Evolutionary conservation across 139 green algal species (phyloP).

Genomic region (Auxenochlorella pyrenoidosa): DNA sequence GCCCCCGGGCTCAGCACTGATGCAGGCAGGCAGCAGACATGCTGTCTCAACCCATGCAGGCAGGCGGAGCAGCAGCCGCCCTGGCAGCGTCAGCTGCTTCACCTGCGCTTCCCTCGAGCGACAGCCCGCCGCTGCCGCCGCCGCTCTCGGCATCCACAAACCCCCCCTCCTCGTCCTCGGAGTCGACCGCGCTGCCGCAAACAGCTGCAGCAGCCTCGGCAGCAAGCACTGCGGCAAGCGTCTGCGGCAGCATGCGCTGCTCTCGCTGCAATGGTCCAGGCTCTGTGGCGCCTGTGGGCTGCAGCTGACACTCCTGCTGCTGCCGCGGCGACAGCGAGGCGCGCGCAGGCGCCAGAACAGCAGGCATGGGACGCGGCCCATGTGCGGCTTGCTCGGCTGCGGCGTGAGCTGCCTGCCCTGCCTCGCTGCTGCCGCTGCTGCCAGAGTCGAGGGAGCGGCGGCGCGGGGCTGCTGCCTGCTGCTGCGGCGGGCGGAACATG

Average conservation of each 20-base stretch:
- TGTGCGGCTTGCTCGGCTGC: background rate
- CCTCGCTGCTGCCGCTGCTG: background rate
- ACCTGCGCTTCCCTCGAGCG: conserved; percentile 17
- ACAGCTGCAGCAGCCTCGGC: conserved; percentile 3
- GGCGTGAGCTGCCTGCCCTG: background rate
- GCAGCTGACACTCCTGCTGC: background rate
- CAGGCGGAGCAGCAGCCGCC: background rate
- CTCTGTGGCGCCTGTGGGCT: background rate
- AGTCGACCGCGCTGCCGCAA: background rate
- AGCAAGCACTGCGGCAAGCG: conserved; percentile 2
- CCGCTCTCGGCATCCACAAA: conserved; percentile 21
- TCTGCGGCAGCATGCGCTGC: background rate
- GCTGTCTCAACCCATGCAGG: background rate
- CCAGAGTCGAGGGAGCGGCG: background rate
- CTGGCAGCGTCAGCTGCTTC: background rate
- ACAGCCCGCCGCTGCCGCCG: conserved; percentile 12
- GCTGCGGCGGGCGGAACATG: conserved; percentile 4
- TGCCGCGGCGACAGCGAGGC: conserved; percentile 13
- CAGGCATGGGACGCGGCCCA: background rate
- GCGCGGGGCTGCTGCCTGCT: background rate
- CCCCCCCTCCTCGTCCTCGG: background rate
- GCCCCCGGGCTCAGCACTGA: too few species aligned
- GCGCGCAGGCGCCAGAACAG: background rate
- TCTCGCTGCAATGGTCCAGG: background rate
- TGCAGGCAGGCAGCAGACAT: background rate